Evolutionary conservation across 257 asterid genomes (phyloP).

Genomic region (Leptodermis oblonga): DNA sequence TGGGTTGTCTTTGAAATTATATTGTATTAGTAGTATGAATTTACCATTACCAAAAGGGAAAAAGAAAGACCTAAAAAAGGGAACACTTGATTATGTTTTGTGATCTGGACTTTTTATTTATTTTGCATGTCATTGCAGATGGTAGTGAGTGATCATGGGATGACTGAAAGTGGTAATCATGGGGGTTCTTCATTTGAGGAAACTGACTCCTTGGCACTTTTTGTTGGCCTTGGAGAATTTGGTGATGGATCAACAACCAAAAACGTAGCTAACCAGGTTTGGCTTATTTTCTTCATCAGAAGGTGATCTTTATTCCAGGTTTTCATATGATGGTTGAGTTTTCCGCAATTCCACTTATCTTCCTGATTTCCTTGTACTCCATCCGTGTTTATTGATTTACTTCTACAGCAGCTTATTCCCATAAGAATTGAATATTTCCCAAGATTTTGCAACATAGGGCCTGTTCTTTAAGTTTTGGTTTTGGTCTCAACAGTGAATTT

Average conservation of each 20-base stretch:
- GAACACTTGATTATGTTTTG: not conserved
- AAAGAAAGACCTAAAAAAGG: too few relatives aligned
- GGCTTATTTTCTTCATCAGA: slow-evolving; percentile 14
- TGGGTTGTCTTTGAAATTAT: not conserved
- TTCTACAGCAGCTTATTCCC: not conserved
- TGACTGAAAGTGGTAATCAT: slow-evolving; percentile 86
- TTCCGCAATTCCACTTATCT: not conserved
- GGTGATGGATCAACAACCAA: slow-evolving; percentile 22
- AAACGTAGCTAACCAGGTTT: slow-evolving; percentile 66
- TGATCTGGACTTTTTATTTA: slow-evolving; percentile 15
- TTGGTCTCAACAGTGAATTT: too few relatives aligned
- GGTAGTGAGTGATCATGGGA: slow-evolving; percentile 93
- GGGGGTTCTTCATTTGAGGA: slow-evolving; percentile 93
- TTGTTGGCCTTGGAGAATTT: slow-evolving; percentile 44
- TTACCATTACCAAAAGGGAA: not conserved
- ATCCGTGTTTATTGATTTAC: not conserved
- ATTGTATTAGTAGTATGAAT: not conserved
- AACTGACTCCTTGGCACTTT: slow-evolving; percentile 86
- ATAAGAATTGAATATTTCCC: not conserved
- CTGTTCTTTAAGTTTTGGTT: too few relatives aligned
- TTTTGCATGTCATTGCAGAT: slow-evolving; percentile 47
- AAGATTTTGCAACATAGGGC: not conserved
- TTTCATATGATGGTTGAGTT: not conserved
- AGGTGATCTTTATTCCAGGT: slow-evolving; percentile 5
- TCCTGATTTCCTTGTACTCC: not conserved